Base-by-base conservation (phyloP, 176 grass and related monocot genomes). In the Stipa capillata region DNA sequence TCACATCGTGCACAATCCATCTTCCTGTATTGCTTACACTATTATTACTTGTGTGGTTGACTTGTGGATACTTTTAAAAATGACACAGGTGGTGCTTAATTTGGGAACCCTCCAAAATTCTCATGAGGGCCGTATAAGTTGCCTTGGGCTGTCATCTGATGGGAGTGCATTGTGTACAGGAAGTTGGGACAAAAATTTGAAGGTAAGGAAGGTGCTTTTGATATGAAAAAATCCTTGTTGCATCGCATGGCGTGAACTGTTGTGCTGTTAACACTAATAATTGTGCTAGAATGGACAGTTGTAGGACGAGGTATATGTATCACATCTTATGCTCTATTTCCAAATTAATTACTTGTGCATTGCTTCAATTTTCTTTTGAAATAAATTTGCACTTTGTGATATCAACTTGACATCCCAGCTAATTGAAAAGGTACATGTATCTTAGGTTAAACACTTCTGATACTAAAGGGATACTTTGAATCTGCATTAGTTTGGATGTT, bases 171-270 rank as follows among this genome's bases (percentile, higher is more conserved):
- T 99, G 75, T 99, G 96, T 82, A 99, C 96, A 72, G 96, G 96
- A 83, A 99, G 96, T 37, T 99, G 86, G 87, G 96, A 99, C 88
- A 99, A 93, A 82, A 99, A 99, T 77, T 85, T 99, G 33, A 99
- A 95, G 96, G 96, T 94, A 65, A 47, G 33, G 14, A 77, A 52
- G 18, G 11, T 42, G 6, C 18, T 74, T 63, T 37, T 6, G 16
- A 60, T 69, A 62, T 47, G 7, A 52, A n/a, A 23, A 58, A 43
- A 12, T 68, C 32, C 65, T 32, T 45, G 35, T 70, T 64, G 29
- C 6, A 24, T 49, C 8, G 5, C 5, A 16, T 33, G 41, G 4
- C 4, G 15, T 14, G 27, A 52, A 74, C 3, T 73, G 12, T 34
- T 42, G 39, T 51, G 29, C 17, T 9, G 6, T 42, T n/a, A 27